Percentiles rank a stretch among this genome's conserved stretches.
Evolutionary conservation across 371 early-diverging fungal genomes (phyloP).

Genomic region (Umbelopsis sp.): DNA sequence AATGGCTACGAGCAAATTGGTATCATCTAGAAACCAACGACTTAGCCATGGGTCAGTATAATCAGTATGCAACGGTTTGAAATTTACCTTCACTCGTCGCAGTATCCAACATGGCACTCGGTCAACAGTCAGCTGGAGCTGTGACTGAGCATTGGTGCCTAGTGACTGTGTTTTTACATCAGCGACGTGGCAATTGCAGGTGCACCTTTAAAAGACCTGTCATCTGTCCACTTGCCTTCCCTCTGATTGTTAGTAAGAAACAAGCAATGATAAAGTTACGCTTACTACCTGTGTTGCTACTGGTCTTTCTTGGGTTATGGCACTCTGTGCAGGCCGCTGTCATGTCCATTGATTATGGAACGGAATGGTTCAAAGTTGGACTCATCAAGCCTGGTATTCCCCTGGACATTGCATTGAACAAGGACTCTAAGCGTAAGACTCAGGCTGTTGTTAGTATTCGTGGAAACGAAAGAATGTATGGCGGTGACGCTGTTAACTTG

Average conservation of each 20-base stretch:
- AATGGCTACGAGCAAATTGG: constrained; percentile 76
- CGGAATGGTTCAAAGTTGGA: constrained; percentile 95
- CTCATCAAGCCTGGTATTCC: constrained; percentile 91
- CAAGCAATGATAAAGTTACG: constrained; percentile 10
- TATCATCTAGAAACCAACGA: constrained; percentile 51
- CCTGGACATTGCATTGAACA: constrained; percentile 92
- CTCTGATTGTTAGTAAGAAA: neutral
- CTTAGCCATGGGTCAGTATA: neutral
- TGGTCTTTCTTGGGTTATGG: constrained; percentile 2
- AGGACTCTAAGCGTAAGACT: constrained; percentile 95
- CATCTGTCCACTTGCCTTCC: neutral
- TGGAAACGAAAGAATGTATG: constrained; percentile 83
- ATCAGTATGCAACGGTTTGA: neutral
- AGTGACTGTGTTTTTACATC: constrained; percentile 4
- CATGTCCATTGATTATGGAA: constrained; percentile 95
- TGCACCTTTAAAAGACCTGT: neutral
- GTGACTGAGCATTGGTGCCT: neutral
- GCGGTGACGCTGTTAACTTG: constrained; percentile 83
- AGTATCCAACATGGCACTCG: constrained; percentile 10
- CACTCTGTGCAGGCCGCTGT: constrained; percentile 61
- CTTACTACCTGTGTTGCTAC: neutral
- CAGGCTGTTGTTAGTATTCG: constrained; percentile 81
- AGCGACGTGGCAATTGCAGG: neutral
- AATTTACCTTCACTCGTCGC: constrained; percentile 8
- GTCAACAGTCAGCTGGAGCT: neutral